Conservation (phyloP, 2,329 filamentous ascomycete genomes). For the Helminthosporium solani region DNA sequence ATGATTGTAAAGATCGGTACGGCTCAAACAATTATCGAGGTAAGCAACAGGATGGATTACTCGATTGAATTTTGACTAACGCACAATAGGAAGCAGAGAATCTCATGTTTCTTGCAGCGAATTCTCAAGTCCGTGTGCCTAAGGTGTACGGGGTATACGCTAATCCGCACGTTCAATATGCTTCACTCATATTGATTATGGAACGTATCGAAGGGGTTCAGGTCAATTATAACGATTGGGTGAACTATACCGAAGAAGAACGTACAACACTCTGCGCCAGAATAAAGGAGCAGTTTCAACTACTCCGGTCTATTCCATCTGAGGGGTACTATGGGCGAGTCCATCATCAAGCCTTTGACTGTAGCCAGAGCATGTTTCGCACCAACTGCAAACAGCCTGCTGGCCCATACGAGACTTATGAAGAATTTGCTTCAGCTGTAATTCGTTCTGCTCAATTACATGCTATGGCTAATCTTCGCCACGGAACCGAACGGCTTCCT, state of each 20-base stretch:
- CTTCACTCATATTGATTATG: not conserved
- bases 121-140: not conserved
- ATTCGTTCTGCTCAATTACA: not conserved
- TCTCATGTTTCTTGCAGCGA: not conserved
- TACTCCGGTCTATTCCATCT: conserved; percentile 1
- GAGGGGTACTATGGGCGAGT: conserved; percentile 6
- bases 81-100: conserved; percentile 4
- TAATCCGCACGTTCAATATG: not conserved
- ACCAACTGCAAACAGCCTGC: no score
- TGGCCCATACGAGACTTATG: conserved; percentile 1
- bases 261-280: not conserved
- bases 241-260: no score
- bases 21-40: no score
- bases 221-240: no score
- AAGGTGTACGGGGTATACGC: not conserved
- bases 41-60: no score
- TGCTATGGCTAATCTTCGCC: no score
- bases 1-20: no score
- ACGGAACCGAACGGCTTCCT: no score
- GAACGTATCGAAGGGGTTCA: no score
- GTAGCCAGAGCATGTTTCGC: not conserved
- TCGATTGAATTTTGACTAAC: no score
- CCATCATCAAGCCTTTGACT: not conserved
- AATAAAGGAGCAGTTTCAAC: not conserved
- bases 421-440: conserved; percentile 1